Percentiles rank a stretch among this genome's conserved stretches.
Evolutionary conservation across 192 early-diverging fungal species (phyloP).

Genomic region (Backusella psychrophila): DNA sequence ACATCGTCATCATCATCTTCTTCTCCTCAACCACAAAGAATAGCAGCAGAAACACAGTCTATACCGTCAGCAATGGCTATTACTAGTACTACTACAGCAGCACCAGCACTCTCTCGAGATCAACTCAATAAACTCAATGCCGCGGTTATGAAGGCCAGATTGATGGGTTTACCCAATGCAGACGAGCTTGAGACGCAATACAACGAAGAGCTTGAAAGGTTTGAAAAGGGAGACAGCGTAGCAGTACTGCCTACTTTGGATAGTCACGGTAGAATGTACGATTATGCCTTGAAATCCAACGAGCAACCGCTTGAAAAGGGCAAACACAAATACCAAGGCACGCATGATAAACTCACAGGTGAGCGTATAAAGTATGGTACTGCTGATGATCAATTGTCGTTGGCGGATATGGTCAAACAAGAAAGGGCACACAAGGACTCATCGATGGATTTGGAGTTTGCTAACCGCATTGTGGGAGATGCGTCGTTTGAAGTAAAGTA

Average conservation of each 20-base stretch:
- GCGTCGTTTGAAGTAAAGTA: slow-evolving; percentile 50
- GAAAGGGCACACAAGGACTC: slow-evolving; percentile 56
- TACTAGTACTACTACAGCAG: neutral
- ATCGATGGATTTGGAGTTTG: slow-evolving; percentile 67
- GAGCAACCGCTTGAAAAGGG: slow-evolving; percentile 29
- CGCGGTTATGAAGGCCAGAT: slow-evolving; percentile 74
- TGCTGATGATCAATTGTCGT: slow-evolving; percentile 50
- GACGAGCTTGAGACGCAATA: slow-evolving; percentile 71
- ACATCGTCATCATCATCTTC: neutral
- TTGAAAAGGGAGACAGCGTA: slow-evolving; percentile 23
- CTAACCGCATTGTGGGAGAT: slow-evolving; percentile 68
- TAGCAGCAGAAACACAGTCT: neutral
- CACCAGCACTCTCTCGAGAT: slow-evolving; percentile 45
- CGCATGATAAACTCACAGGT: slow-evolving; percentile 56
- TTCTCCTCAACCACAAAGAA: neutral
- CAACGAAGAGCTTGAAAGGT: slow-evolving; percentile 54
- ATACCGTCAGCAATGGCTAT: neutral
- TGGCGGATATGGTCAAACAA: slow-evolving; percentile 68
- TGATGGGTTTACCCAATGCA: slow-evolving; percentile 63
- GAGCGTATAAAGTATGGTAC: slow-evolving; percentile 61
- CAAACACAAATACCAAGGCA: slow-evolving; percentile 49
- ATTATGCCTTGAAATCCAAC: slow-evolving; percentile 35
- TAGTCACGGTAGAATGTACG: slow-evolving; percentile 54
- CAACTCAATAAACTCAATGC: slow-evolving; percentile 88
- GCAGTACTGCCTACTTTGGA: slow-evolving; percentile 53